Percentiles rank a stretch among this genome's conserved stretches.
Conservation (phyloP, 2,329 filamentous ascomycete species). For the Aspergillus uvarum region DNA sequence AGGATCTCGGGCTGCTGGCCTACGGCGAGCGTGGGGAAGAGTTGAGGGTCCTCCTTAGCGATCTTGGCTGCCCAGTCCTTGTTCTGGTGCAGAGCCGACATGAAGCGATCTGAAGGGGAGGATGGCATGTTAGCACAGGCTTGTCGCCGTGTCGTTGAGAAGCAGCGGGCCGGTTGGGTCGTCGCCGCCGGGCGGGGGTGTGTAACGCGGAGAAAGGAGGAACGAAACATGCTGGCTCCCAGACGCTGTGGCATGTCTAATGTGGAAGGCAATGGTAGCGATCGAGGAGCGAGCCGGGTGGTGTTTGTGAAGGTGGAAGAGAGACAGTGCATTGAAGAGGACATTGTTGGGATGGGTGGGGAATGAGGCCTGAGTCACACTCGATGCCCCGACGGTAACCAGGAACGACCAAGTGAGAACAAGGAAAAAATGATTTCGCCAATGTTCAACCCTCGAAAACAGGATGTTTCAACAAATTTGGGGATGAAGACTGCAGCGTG, state of each 20-base stretch:
- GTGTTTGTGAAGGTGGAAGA: neutral
- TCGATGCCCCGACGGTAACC: neutral
- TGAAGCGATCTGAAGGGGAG: neutral
- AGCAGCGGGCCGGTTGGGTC: neutral
- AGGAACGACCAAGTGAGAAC: neutral
- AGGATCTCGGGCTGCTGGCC: slow-evolving; percentile 71
- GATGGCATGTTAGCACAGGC: neutral
- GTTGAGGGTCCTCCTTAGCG: slow-evolving; percentile 57
- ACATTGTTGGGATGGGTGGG: neutral
- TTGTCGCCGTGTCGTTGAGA: neutral
- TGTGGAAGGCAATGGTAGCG: neutral
- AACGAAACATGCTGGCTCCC: neutral
- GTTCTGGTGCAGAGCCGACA: slow-evolving; percentile 1
- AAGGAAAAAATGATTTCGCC: neutral
- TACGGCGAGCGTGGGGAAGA: slow-evolving; percentile 63
- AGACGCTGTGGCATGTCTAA: neutral
- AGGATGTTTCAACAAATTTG: neutral
- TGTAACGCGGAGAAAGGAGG: neutral
- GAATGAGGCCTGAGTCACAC: neutral
- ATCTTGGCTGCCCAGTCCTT: slow-evolving; percentile 2
- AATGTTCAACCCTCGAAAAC: neutral
- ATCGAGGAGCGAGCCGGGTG: neutral
- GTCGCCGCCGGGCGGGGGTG: neutral
- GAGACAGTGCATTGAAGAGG: neutral
- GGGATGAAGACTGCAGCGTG: neutral